Base-by-base conservation (phyloP, 2,329 filamentous ascomycete species). In the Dothistroma septosporum region DNA sequence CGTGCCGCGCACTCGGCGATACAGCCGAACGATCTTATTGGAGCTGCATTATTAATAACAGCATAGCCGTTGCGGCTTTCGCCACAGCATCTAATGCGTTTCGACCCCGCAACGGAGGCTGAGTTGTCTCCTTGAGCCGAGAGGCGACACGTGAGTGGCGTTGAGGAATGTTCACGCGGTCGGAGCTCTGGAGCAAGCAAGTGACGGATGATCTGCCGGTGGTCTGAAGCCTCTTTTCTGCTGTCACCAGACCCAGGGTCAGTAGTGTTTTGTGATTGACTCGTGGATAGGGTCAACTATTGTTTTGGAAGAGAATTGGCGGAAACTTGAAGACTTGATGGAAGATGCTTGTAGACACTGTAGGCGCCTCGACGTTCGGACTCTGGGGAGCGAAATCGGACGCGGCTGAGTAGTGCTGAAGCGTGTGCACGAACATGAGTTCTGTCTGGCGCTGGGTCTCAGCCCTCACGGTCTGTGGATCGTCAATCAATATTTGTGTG, bases 141-240 rank as follows among this genome's bases (percentile, higher is more conserved):
- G 22, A 56, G 22, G 37, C 1, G 10, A 48, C 54, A 56, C 54
- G 54, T 56, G 54, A 56, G 54, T 47, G 54, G 54, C 54, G 32
- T 48, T 3, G 10, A 31, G 21, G 50, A 56, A 28, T 48, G 54
- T 33, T 48, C 54, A 56, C 54, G 41, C 53, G 53, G 35, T 24
- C 47, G 47, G 44, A 21, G 2, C 22, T 28, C 12, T 56, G 41
- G n/a, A 21, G 19, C 53, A 14, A 14, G 22, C 28, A 33, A 6
- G 10, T 8, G 12, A 41, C 37, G 54, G 24, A 6, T 47, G 54
- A 56, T 56, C 37, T 37, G 35, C 54, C 35, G 48, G 41, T 56
- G 21, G 54, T 48, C 12, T 19, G 9, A 41, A 47, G 24, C 19
- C 11, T 55, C 9, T 55, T 24, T 55, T 16, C 1, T 14, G 1